Base-by-base conservation (phyloP, 306 rosid species). In the Fragaria nilgerrensis region DNA sequence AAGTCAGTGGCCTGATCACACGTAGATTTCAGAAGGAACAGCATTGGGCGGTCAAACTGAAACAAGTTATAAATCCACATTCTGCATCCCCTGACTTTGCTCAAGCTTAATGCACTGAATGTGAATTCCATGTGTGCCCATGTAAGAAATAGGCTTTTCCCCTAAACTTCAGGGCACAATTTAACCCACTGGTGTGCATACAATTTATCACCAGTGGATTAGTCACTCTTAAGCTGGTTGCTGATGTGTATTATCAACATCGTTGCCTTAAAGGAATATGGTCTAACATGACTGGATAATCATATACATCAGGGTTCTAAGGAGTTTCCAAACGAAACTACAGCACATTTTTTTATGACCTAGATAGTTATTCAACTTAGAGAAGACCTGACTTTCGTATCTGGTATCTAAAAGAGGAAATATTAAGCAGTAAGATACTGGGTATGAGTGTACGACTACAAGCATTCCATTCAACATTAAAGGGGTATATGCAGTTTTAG, bases 191-290 rank as follows among this genome's bases (percentile, higher is more conserved):
- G 19, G 45, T 39, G 67, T 22, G 67, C 65, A 73, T n/a, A 22
- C 41, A 73, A 37, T 37, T 55, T 39, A 55, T 53, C 77, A 39
- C 67, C 77, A 55, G 68, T 22, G 9, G 36, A 16, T 10, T 23
- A 5, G 66, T 37, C 49, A n/a, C 67, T 73, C 52, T 55, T 73
- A 73, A 22, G 37, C 67, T 41, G 50, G 77, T 58, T 14, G 41
- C 27, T 74, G 45, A 74, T 41, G 45, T 74, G 69, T 41, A 56
- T 37, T 22, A 15, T n/a, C 52, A 15, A 36, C 68, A 73, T 55
- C 52, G 48, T 52, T 52, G n/a, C 16, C 56, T 43, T 49, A 4
- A n/a, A n/a, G 66, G 15, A 36, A 36, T n/a, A 13, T 15, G 17
- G 41, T 15, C 45, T 34, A 32, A 12, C 15, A 22, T 55, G 49